Percentiles rank a stretch among this genome's conserved stretches.
Conservation (phyloP, 352 stramenopile genomes). For the Achlya hypogyna region DNA sequence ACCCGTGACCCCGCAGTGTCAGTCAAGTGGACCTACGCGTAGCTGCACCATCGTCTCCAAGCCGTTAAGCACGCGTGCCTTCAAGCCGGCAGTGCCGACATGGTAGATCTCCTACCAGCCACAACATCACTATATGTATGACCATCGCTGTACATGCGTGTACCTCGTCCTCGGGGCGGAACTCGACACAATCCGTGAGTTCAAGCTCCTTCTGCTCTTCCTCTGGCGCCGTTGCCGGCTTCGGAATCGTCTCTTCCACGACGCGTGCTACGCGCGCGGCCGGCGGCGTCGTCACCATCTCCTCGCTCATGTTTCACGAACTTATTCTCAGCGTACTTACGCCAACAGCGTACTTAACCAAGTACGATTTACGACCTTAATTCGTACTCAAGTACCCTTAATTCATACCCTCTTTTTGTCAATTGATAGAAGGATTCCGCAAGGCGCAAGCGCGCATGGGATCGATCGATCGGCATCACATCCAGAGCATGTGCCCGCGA, state of each 20-base stretch:
- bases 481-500: background rate
- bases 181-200: conserved; percentile 70
- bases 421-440: too few species aligned
- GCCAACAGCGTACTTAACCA: too few species aligned
- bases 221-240: conserved; percentile 20
- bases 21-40: conserved; percentile 24
- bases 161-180: conserved; percentile 39
- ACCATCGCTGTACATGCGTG: background rate
- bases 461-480: background rate
- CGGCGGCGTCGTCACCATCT: background rate
- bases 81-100: conserved; percentile 70
- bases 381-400: too few species aligned
- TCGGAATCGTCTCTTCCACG: background rate
- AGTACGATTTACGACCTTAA: too few species aligned
- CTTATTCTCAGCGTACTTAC: background rate
- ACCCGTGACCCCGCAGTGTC: background rate
- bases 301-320: too few species aligned
- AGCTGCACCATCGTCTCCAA: conserved; percentile 44
- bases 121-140: background rate
- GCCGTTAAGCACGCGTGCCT: conserved; percentile 54
- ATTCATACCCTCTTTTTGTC: background rate
- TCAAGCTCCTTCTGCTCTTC: conserved; percentile 24
- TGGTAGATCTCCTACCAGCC: conserved; percentile 63
- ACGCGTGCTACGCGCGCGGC: background rate
- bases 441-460: too few species aligned